A percentile compares a stretch with the other conserved stretches of the same genome.
Evolutionary conservation across 2,329 filamentous ascomycete species (phyloP).

Genomic region (Exophiala phaeomuriformis): DNA sequence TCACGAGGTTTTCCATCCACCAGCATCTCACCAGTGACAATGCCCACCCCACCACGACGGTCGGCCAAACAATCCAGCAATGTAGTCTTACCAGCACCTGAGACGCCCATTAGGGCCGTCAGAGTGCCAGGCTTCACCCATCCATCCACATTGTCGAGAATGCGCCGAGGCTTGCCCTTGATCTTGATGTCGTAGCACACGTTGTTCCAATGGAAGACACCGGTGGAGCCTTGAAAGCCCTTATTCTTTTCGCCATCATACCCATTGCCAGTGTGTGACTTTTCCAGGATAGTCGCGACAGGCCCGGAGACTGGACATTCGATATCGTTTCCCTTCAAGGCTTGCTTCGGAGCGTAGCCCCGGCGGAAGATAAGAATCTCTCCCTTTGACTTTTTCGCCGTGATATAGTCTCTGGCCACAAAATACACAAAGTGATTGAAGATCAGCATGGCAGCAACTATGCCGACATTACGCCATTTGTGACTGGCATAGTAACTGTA

Average conservation of each 20-base stretch:
- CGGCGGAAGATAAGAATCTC: conserved; percentile 69
- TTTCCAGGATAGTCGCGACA: conserved; percentile 54
- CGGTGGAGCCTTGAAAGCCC: conserved; percentile 38
- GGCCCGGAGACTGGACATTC: not conserved
- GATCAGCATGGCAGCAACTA: conserved; percentile 58
- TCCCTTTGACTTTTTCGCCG: conserved; percentile 65
- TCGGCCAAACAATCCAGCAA: conserved; percentile 78
- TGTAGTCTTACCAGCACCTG: conserved; percentile 89
- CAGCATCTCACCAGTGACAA: conserved; percentile 77
- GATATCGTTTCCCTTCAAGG: conserved; percentile 47
- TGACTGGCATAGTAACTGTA: conserved; percentile 51
- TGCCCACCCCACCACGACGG: conserved; percentile 71
- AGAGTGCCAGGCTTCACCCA: conserved; percentile 89
- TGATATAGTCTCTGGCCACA: conserved; percentile 54
- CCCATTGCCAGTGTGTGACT: conserved; percentile 44
- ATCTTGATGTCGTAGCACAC: conserved; percentile 77
- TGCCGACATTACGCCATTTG: conserved; percentile 63
- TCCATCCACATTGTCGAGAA: conserved; percentile 79
- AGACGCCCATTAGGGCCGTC: conserved; percentile 82
- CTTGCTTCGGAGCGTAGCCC: conserved; percentile 51
- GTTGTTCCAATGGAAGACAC: conserved; percentile 36
- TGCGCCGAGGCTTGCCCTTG: conserved; percentile 64
- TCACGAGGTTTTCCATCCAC: conserved; percentile 67
- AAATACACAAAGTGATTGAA: conserved; percentile 58
- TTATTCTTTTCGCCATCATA: not conserved